A percentile compares a stretch with the other conserved stretches of the same genome.
These are phyloP conservation scores for Sclerotinia borealis DNA, from an alignment of 2,329 filamentous ascomycete genomes.

Conservation along the genomic window DNA sequence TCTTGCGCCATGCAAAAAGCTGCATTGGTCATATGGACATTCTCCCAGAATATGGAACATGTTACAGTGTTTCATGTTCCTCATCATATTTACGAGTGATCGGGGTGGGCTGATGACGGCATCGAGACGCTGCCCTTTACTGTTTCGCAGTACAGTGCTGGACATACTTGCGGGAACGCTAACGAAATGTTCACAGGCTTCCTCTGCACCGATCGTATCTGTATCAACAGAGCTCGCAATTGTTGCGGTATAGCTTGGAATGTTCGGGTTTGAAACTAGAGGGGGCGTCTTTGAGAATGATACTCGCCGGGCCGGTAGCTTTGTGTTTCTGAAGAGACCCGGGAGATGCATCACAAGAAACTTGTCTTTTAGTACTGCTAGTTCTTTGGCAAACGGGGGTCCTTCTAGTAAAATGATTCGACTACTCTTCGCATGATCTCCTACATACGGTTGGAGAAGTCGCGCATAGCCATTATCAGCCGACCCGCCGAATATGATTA, in stretches of 20 bases:
- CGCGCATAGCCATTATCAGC: conserved; percentile 40
- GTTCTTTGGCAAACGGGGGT: conserved; percentile 35
- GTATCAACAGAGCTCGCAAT: not conserved
- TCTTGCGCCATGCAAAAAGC: conserved; percentile 11
- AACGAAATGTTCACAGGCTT: not conserved
- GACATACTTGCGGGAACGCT: not conserved
- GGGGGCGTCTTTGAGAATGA: conserved; percentile 11
- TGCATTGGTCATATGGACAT: conserved; percentile 3
- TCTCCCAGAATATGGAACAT: not conserved
- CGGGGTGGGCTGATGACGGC: conserved; percentile 8
- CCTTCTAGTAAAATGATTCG: conserved; percentile 37
- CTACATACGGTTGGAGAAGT: conserved; percentile 32
- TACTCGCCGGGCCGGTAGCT: conserved; percentile 17
- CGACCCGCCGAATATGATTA: conserved; percentile 38
- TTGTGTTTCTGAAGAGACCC: conserved; percentile 25
- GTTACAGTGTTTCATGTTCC: not conserved
- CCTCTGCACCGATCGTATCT: not conserved
- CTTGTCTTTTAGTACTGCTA: conserved; percentile 30
- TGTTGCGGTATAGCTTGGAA: conserved; percentile 10
- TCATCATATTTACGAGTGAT: conserved; percentile 11
- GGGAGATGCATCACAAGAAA: conserved; percentile 20
- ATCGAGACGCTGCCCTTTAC: conserved; percentile 16
- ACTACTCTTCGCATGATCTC: conserved; percentile 23
- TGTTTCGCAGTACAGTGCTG: conserved; percentile 1
- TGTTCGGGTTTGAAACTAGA: conserved; percentile 5